Conservation (phyloP, 371 early-diverging fungal genomes). For the Lichtheimia hyalospora region DNA sequence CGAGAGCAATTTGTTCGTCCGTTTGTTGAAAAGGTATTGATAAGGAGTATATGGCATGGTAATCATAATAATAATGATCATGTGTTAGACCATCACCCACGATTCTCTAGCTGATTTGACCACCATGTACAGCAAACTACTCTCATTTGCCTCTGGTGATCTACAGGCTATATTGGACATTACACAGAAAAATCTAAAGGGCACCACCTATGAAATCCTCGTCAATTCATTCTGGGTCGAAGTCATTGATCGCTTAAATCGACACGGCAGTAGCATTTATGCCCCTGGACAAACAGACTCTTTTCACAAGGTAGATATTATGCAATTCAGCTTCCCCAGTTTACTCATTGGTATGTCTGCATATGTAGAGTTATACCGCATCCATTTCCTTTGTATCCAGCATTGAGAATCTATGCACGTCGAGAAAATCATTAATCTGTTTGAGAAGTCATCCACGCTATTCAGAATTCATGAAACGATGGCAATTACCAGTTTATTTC, state of each 20-base stretch:
- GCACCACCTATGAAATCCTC: constrained; percentile 69
- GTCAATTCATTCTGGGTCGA: constrained; percentile 70
- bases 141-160: constrained; percentile 52
- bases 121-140: constrained; percentile 58
- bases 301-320: constrained; percentile 61
- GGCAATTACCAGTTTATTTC: constrained; percentile 78
- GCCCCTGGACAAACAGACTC: constrained; percentile 72
- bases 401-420: constrained; percentile 56
- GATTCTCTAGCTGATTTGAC: constrained; percentile 38
- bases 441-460: constrained; percentile 64
- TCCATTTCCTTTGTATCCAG: constrained; percentile 63
- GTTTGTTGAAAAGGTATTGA: constrained; percentile 49
- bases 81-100: constrained; percentile 31
- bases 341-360: not conserved
- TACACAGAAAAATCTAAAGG: constrained; percentile 61
- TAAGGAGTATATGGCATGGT: not conserved
- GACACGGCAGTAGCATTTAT: constrained; percentile 57
- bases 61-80: not conserved
- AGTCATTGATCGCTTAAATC: constrained; percentile 49
- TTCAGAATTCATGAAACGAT: constrained; percentile 70
- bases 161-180: constrained; percentile 62
- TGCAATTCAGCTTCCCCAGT: not conserved
- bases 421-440: constrained; percentile 48
- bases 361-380: constrained; percentile 68
- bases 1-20: constrained; percentile 59